Percentiles rank a stretch among this genome's conserved stretches.
These are phyloP conservation scores for Glaciozyma martinii DNA, from an alignment of 768 basidiomycete genomes.

Conservation along the genomic window DNA sequence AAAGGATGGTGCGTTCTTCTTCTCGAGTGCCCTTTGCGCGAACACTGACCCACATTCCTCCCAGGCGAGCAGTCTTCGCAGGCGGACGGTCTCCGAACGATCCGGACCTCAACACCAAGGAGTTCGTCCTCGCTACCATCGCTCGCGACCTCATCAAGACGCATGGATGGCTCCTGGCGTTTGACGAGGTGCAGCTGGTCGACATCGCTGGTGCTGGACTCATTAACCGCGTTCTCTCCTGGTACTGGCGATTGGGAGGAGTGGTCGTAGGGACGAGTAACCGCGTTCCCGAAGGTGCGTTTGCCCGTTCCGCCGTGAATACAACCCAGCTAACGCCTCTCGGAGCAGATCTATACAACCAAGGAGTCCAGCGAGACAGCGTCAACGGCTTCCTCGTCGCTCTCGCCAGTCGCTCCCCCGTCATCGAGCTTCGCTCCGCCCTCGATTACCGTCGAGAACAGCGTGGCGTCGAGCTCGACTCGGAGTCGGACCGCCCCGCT, in stretches of 20 bases:
- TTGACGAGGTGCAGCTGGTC: conserved; percentile 56
- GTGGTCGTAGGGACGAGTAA: conserved; percentile 45
- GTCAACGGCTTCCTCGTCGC: conserved; percentile 54
- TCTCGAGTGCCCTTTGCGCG: conserved; percentile 22
- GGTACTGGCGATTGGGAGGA: conserved; percentile 58
- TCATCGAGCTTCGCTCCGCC: conserved; percentile 45
- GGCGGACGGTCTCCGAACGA: conserved; percentile 37
- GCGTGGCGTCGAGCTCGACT: conserved; percentile 1
- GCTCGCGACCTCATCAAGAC: conserved; percentile 45
- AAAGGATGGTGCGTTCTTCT: conserved; percentile 35
- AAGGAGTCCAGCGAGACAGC: conserved; percentile 52
- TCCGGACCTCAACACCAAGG: conserved; percentile 32
- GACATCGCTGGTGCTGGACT: conserved; percentile 54
- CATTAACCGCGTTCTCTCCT: conserved; percentile 49
- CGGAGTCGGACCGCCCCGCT: conserved; percentile 4
- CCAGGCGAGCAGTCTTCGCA: conserved; percentile 34
- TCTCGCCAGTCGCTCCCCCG: conserved; percentile 49
- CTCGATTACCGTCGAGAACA: conserved; percentile 45
- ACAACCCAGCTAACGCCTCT: too few relatives aligned
- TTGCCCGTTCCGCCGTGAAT: conserved; percentile 23
- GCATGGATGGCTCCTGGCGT: conserved; percentile 48
- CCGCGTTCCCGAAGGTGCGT: conserved; percentile 31
- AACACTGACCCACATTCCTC: conserved; percentile 33
- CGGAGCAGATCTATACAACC: conserved; percentile 52
- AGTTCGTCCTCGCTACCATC: conserved; percentile 46